phyloP scores from a whole-genome alignment of 305 asterid species.

The Nicotiana rustica region DNA sequence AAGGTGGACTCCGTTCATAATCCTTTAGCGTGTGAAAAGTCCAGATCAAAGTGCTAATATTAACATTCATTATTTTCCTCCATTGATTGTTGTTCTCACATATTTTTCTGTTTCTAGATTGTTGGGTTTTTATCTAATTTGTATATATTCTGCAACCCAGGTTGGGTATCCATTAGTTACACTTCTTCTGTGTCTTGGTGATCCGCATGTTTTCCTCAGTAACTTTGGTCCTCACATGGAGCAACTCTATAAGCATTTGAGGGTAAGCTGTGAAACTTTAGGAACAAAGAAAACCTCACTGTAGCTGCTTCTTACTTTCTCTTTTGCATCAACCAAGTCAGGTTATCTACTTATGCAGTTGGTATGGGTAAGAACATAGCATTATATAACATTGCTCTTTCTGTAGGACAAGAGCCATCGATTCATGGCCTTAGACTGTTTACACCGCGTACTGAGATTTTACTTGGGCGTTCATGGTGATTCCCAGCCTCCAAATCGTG shows the following conservation, averaged over 20 bases:
- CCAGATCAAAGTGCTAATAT: neutral
- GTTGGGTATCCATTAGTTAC: constrained; percentile 98
- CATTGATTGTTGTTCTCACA: neutral
- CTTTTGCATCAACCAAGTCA: constrained; percentile 5
- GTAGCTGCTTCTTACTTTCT: constrained; percentile 23
- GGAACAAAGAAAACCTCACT: constrained; percentile 28
- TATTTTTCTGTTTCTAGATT: no score
- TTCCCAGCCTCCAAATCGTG: constrained; percentile 91
- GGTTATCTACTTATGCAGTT: constrained; percentile 30
- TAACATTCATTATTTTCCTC: neutral
- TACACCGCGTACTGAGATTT: constrained; percentile 92
- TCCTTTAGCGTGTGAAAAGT: neutral
- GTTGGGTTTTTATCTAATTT: constrained; percentile 31
- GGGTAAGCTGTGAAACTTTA: constrained; percentile 56
- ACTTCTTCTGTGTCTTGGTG: constrained; percentile 98
- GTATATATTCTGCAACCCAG: constrained; percentile 51
- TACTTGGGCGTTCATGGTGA: constrained; percentile 95
- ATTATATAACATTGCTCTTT: constrained; percentile 32
- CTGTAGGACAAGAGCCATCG: constrained; percentile 97
- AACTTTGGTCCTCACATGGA: constrained; percentile 98
- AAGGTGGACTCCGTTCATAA: no score
- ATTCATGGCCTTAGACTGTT: constrained; percentile 97
- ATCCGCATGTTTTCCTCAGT: constrained; percentile 82
- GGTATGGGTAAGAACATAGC: neutral
- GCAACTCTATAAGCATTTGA: constrained; percentile 93